Evolutionary conservation across 345 rosid species (phyloP), one percentile per base, ranked within the genome.

Genomic region (Brassica carinata): DNA sequence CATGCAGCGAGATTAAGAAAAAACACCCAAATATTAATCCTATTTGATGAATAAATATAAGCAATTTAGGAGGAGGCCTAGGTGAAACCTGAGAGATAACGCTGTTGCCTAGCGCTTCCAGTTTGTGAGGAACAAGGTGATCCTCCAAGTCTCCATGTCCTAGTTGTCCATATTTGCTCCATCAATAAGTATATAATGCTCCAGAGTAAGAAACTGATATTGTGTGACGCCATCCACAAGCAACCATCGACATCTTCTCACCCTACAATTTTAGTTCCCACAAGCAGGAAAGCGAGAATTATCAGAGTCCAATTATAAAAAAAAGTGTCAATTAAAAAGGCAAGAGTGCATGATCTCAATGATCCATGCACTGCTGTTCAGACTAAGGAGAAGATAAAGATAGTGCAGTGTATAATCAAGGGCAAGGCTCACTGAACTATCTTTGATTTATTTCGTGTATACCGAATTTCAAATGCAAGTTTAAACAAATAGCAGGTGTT

Each of bases 171-270:
- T 93, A 96, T 85, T 96, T 92, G 84, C 98, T 96, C 99, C 98
- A 93, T 72, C 99, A 98, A 74, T 88, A 90, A 67, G 94, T 92
- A 86, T 90, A 96, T 71, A 96, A 73, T 59, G 86, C 89, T 75
- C 96, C 97, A 64, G 90, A 87, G 77, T 87, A 87, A 15, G 96
- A 87, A 71, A 96, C 93, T 53, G 97, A 89, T 80, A 90, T 90
- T 18, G 98, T 91, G 87, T 96, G 99, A 71, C 98, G 84, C 99
- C 99, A 96, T 81, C 99, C 99, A 76, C 99, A 96, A 64, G 98
- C 97, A 83, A 96, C 96, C 89, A 88, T 81, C 19, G 85, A 81
- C 98, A 92, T 93, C 82, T 88, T 92, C 86, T 90, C 98, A 58
- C 85, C 92, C 94, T 93, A 79, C 79, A 88, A 78, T 71, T 74